A percentile compares a stretch with the other conserved stretches of the same genome.
phyloP scores from a whole-genome alignment of 2,329 filamentous ascomycete species.

The Colletotrichum camelliae region DNA sequence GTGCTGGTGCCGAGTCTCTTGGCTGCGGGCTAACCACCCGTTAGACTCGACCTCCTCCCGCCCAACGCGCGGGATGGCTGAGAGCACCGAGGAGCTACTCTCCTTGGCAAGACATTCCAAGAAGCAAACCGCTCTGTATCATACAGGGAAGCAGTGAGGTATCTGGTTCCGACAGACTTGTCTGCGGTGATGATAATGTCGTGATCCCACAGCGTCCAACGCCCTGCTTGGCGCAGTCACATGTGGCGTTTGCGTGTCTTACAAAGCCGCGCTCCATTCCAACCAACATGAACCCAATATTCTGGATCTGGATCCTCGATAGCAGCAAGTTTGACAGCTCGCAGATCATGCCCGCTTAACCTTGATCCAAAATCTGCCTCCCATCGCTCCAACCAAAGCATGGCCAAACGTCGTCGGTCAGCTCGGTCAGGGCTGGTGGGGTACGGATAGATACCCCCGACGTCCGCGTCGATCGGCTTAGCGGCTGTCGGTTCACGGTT shows the following conservation, averaged over 20 bases:
- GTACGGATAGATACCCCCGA: not conserved
- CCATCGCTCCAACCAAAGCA: not conserved
- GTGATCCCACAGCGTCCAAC: not conserved
- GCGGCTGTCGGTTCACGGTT: slow-evolving; percentile 16
- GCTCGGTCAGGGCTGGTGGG: slow-evolving; percentile 14
- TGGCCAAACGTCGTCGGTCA: slow-evolving; percentile 2
- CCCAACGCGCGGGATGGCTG: not conserved
- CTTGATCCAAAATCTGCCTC: not conserved
- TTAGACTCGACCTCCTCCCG: not conserved
- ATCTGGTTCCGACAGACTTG: not conserved
- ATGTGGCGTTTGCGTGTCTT: not conserved
- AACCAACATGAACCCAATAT: not conserved
- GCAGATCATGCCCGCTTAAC: not conserved
- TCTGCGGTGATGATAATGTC: not conserved
- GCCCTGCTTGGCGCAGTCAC: not conserved
- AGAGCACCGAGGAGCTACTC: not conserved
- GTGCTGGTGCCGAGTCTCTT: slow-evolving; percentile 20
- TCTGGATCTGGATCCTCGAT: not conserved
- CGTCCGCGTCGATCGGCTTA: slow-evolving; percentile 16
- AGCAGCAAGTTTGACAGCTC: not conserved
- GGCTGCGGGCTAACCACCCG: slow-evolving; percentile 5
- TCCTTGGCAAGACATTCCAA: not conserved
- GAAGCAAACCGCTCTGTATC: not conserved
- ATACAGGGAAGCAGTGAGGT: not conserved
- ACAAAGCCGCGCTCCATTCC: not conserved